phyloP scores from a whole-genome alignment of 371 early-diverging fungal species.

The Mortierella sp. region DNA sequence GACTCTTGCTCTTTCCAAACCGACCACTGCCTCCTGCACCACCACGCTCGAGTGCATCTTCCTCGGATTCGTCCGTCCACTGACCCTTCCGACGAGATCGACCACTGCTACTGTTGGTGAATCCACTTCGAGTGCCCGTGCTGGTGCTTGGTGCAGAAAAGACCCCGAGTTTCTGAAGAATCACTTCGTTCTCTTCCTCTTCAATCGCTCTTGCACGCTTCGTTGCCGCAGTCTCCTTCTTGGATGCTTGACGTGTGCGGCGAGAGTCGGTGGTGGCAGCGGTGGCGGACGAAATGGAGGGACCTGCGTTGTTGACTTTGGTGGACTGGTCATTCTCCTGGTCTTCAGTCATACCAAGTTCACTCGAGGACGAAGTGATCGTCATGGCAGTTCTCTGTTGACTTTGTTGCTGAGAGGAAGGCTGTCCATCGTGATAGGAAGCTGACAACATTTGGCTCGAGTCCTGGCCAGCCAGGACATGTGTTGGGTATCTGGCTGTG shows the following conservation, averaged over 20 bases:
- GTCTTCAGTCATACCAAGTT: conserved; percentile 3
- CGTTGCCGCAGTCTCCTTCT: conserved; percentile 29
- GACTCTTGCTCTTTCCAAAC: not conserved
- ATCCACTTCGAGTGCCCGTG: conserved; percentile 17
- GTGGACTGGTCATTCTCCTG: not conserved
- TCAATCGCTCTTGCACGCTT: conserved; percentile 18
- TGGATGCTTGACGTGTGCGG: conserved; percentile 24
- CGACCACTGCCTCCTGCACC: conserved; percentile 2
- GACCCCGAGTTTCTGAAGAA: conserved; percentile 46
- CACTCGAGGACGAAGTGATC: conserved; percentile 11
- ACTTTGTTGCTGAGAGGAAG: conserved; percentile 3
- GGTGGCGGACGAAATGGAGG: not conserved
- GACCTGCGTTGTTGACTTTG: not conserved
- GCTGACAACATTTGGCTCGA: conserved; percentile 35
- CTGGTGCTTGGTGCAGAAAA: conserved; percentile 23
- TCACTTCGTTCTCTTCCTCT: conserved; percentile 42
- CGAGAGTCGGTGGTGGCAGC: conserved; percentile 9
- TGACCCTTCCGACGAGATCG: conserved; percentile 44
- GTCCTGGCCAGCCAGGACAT: conserved; percentile 47
- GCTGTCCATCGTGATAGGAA: conserved; percentile 27
- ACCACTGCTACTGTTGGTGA: conserved; percentile 23
- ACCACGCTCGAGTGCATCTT: conserved; percentile 11
- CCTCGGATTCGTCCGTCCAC: conserved; percentile 42
- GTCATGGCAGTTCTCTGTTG: conserved; percentile 7
- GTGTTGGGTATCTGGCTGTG: conserved; percentile 37